These are phyloP conservation scores for Podaxis sp. DNA, from an alignment of 768 basidiomycete genomes.

Conservation along the genomic window DNA sequence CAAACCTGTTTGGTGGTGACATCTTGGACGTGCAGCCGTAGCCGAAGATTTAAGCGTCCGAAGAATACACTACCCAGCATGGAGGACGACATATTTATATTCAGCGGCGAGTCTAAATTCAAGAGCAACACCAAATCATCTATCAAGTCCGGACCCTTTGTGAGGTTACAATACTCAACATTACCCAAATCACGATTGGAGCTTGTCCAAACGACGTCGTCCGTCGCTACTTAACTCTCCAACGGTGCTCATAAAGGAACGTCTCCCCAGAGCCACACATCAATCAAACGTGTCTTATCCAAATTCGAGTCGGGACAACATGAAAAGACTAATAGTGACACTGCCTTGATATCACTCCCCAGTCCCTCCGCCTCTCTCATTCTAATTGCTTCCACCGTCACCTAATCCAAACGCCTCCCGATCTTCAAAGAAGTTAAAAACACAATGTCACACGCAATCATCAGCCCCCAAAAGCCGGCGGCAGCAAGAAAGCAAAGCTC, in stretches of 20 bases:
- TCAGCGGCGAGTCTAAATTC: not conserved
- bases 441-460: conserved; percentile 26
- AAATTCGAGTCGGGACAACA: conserved; percentile 27
- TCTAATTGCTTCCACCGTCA: conserved; percentile 65
- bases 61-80: not conserved
- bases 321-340: conserved; percentile 18
- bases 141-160: not conserved
- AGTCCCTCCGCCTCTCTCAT: conserved; percentile 28
- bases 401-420: conserved; percentile 22
- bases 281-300: conserved; percentile 43
- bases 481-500: conserved; percentile 51
- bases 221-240: not conserved
- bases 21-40: not conserved
- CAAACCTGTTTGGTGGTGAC: conserved; percentile 15
- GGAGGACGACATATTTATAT: conserved; percentile 5
- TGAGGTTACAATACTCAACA: conserved; percentile 1
- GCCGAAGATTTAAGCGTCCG: not conserved
- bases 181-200: conserved; percentile 5
- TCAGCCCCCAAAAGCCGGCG: conserved; percentile 29
- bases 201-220: conserved; percentile 7
- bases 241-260: conserved; percentile 9
- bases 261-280: conserved; percentile 19
- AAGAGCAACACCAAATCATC: not conserved
- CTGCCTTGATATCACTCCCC: conserved; percentile 31
- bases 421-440: conserved; percentile 25